Evolutionary conservation across 106 monocot genomes (phyloP), one percentile per base, ranked within the genome.

Genomic region (Allium sativum): DNA sequence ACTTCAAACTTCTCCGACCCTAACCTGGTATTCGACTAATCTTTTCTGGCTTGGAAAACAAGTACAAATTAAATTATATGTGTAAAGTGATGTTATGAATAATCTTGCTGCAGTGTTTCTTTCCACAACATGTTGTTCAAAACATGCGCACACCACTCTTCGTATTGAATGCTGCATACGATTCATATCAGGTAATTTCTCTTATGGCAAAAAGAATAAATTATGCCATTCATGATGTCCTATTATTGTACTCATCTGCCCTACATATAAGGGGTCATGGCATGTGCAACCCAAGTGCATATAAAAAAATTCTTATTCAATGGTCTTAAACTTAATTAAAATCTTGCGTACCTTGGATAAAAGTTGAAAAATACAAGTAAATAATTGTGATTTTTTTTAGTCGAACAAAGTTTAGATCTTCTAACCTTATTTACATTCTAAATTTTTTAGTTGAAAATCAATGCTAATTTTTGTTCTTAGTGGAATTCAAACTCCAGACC

Each of bases 111-210:
- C 92, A 92, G 92, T 92, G 92, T 68, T 84, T 92, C 66, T 92
- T 92, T 72, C 87, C 92, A 21, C 80, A 87, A 61, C 61, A 87
- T 55, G 73, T 81, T 14, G 92, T 72, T 42, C 78, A 53, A 42
- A 64, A 72, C 15, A 80, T 92, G 74, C 68, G 65, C 48, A 84
- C 92, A 6, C 92, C 92, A 50, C 81, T 92, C 55, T 92, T 87
- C 56, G 60, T 92, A 54, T 61, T 87, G 54, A 92, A 92, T 66
- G 73, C 92, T 52, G 92, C 92, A n/a, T 92, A 92, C 70, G 92
- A 92, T 79, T 72, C 86, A 63, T 92, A 84, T 78, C 92, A 92
- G 92, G 87, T 92, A 16, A 18, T 66, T 59, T 52, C 21, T 10
- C 15, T 21, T 4, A 11, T 12, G 45, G 42, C 31, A 31, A 31